Conservation (phyloP, 208 protist genomes). For the Vickermania ingenoplastis region DNA sequence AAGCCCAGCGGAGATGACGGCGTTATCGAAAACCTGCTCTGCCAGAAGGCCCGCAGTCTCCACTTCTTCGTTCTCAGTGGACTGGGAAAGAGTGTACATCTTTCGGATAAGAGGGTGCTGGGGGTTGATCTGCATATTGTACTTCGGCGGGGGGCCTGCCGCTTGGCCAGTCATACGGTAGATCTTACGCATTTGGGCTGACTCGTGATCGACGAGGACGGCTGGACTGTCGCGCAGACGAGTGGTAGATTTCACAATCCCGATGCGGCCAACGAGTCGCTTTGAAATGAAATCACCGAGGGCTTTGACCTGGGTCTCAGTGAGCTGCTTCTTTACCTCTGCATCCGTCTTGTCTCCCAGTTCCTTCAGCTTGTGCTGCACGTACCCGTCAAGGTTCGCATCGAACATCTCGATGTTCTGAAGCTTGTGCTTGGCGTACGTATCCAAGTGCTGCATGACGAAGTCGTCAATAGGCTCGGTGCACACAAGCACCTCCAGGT, state of each 20-base stretch:
- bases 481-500: conserved; percentile 91
- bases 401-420: conserved; percentile 91
- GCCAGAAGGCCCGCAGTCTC: conserved; percentile 77
- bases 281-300: conserved; percentile 85
- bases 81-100: conserved; percentile 83
- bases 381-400: conserved; percentile 77
- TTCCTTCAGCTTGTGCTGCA: conserved; percentile 85
- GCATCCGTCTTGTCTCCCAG: conserved; percentile 68
- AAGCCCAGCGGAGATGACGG: conserved; percentile 85
- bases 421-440: conserved; percentile 91
- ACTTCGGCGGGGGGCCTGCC: conserved; percentile 79
- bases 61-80: conserved; percentile 50
- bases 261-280: conserved; percentile 77
- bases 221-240: conserved; percentile 85
- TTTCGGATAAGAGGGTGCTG: conserved; percentile 88
- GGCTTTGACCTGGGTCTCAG: conserved; percentile 72
- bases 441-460: conserved; percentile 92
- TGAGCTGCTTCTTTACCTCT: conserved; percentile 79
- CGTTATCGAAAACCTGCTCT: conserved; percentile 93
- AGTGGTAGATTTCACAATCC: conserved; percentile 74
- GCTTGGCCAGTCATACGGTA: conserved; percentile 82
- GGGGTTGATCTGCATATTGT: conserved; percentile 90
- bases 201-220: conserved; percentile 88
- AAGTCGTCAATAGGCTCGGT: conserved; percentile 94
- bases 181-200: conserved; percentile 87